phyloP scores from a whole-genome alignment of 2,329 filamentous ascomycete species.

The Dichotomopilus funicola region DNA sequence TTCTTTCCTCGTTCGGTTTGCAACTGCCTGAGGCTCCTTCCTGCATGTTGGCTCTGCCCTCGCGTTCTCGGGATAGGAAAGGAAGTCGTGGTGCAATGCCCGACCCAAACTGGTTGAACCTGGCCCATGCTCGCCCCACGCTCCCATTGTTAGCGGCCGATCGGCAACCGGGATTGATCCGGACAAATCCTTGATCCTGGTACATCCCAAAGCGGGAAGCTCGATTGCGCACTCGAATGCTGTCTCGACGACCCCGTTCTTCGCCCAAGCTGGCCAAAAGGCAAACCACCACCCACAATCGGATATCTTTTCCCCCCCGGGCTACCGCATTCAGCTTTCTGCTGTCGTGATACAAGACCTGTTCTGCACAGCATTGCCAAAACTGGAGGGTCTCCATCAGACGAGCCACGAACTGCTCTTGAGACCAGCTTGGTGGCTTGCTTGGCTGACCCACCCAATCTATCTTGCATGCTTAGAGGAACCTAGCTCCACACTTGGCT shows the following conservation, averaged over 20 bases:
- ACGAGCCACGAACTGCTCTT: constrained; percentile 1
- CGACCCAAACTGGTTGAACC: neutral
- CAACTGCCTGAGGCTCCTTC: too few species aligned
- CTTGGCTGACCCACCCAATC: too few species aligned
- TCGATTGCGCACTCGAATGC: neutral
- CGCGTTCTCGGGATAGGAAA: too few species aligned
- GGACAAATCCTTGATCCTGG: neutral
- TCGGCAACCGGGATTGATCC: constrained; percentile 7
- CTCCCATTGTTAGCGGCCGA: constrained; percentile 6
- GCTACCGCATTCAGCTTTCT: constrained; percentile 9
- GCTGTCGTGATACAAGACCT: neutral
- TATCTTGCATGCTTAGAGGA: too few species aligned
- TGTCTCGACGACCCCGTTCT: neutral
- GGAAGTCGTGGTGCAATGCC: neutral
- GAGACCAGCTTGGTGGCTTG: neutral
- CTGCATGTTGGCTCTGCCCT: too few species aligned
- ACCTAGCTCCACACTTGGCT: too few species aligned
- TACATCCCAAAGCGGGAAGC: constrained; percentile 10
- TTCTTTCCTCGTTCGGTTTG: too few species aligned
- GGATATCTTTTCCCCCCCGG: constrained; percentile 7
- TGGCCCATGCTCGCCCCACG: neutral
- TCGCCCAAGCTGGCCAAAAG: neutral
- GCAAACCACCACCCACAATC: constrained; percentile 4
- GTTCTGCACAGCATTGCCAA: constrained; percentile 10
- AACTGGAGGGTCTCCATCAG: neutral